Base-by-base conservation (phyloP, 2,329 filamentous ascomycete species). In the Cadophora gregata region DNA sequence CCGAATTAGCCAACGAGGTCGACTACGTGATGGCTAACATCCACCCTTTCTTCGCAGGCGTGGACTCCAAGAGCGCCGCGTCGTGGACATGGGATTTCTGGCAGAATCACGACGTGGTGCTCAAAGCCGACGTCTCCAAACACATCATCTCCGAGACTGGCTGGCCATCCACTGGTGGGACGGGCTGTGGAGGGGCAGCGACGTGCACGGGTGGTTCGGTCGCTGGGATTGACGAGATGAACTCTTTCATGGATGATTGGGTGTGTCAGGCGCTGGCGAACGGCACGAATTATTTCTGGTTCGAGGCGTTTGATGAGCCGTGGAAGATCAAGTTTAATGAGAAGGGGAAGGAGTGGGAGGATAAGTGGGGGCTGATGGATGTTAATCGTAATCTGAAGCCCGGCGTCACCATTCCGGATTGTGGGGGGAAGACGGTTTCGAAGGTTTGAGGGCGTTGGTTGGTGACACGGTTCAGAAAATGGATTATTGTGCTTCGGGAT, bases 11-110 rank as follows among this genome's bases (percentile, higher is more conserved):
- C 0, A 73, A 80, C 4, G 84, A 88, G 61, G 91, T 93, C 50
- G 94, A 98, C 78, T 89, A 92, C 74, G 89, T 98, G 79, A 97
- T 98, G 94, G 91, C 93, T 72, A 98, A 98, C 77, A 92, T 98
- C 63, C 96, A 98, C 77, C 95, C 96, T 0, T 97, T 98, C 84
- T 98, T 98, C 76, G 91, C 90, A 0, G 95, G 95, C 56, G 88
- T 93, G 14, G 81, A 85, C 0, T 90, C 88, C 1, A 81, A 86
- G 1, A 77, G 85, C 1, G 93, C 93, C 0, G 90, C 93, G 0
- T 80, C 77, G 8, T 98, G 95, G 95, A 97, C 95, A 0, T 92
- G 84, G 80, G 79, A 79, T 19, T 98, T 97, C 80, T 98, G 93
- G 91, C 80, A 90, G 53, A 81, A 79, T 10, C 84, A 94, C 65